Evolutionary conservation across 805 yeast species (phyloP).

Genomic region (Sungouiozyma intestinalis): DNA sequence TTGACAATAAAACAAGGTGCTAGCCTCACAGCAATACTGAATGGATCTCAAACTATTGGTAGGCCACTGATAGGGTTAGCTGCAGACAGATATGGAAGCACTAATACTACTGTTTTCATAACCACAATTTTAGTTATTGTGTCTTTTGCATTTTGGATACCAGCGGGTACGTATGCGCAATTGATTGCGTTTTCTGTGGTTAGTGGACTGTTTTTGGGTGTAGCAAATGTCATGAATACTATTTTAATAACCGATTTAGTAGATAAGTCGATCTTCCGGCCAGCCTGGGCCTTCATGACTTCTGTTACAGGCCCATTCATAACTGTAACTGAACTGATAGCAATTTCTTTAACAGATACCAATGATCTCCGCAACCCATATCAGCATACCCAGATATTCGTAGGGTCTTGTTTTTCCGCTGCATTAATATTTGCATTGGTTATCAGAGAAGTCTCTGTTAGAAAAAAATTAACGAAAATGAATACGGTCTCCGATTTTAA

Average conservation of each 20-base stretch:
- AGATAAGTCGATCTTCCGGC: constrained; percentile 29
- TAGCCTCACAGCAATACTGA: constrained; percentile 35
- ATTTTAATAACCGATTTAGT: constrained; percentile 35
- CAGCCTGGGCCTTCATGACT: constrained; percentile 31
- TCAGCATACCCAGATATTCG: constrained; percentile 48
- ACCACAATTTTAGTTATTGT: constrained; percentile 31
- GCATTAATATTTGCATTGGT: constrained; percentile 35
- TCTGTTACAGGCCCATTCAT: constrained; percentile 24
- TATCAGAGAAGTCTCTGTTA: constrained; percentile 43
- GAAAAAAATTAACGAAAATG: constrained; percentile 27
- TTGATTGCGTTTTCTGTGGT: constrained; percentile 34
- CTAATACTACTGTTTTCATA: constrained; percentile 33
- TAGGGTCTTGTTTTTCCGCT: constrained; percentile 40
- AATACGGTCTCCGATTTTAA: no score
- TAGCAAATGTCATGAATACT: constrained; percentile 34
- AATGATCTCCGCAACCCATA: constrained; percentile 33
- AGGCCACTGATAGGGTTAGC: constrained; percentile 38
- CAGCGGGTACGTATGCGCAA: constrained; percentile 32
- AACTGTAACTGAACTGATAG: constrained; percentile 44
- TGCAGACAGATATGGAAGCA: constrained; percentile 38
- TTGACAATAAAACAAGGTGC: constrained; percentile 35
- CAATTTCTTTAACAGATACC: constrained; percentile 36
- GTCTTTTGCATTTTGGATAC: constrained; percentile 41
- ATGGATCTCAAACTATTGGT: constrained; percentile 39
- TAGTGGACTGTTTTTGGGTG: constrained; percentile 38